Conservation (phyloP, 495 filamentous ascomycete genomes). For the Hypoxylon lienhwacheense region DNA sequence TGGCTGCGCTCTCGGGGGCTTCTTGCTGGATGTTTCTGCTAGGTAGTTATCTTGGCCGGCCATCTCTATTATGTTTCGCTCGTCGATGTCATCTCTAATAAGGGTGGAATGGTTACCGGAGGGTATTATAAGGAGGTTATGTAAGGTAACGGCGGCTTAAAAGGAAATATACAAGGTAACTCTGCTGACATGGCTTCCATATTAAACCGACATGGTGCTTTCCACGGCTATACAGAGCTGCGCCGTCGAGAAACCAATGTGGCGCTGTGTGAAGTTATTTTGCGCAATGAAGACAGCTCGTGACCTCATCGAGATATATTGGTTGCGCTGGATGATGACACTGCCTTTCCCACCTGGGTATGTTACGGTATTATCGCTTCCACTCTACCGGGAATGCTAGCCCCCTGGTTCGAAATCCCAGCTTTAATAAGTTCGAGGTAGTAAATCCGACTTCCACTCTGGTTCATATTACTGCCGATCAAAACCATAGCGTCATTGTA, state of each 20-base stretch:
- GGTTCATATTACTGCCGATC: too few species aligned
- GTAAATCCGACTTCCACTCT: too few species aligned
- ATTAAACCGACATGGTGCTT: too few species aligned
- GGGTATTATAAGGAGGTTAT: not conserved
- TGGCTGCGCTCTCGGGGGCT: slow-evolving; percentile 17
- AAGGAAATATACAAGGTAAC: too few species aligned
- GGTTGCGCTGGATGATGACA: not conserved
- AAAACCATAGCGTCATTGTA: too few species aligned
- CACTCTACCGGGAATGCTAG: not conserved
- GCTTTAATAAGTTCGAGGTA: too few species aligned
- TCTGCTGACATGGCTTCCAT: too few species aligned
- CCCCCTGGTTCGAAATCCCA: not conserved
- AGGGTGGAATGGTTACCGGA: not conserved
- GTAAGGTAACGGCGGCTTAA: too few species aligned
- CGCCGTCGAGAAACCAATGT: too few species aligned
- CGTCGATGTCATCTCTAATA: too few species aligned
- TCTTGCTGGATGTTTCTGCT: slow-evolving; percentile 31
- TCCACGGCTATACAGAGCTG: too few species aligned
- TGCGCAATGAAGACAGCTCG: not conserved
- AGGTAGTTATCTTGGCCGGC: slow-evolving; percentile 14
- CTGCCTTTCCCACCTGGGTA: not conserved
- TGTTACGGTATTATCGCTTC: not conserved
- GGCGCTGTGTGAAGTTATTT: not conserved
- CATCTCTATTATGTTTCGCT: slow-evolving; percentile 2
- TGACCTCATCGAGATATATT: slow-evolving; percentile 13